Evolutionary conservation across 371 early-diverging fungal genomes (phyloP), one percentile per base, ranked within the genome.

Genomic region (Circinella minor): DNA sequence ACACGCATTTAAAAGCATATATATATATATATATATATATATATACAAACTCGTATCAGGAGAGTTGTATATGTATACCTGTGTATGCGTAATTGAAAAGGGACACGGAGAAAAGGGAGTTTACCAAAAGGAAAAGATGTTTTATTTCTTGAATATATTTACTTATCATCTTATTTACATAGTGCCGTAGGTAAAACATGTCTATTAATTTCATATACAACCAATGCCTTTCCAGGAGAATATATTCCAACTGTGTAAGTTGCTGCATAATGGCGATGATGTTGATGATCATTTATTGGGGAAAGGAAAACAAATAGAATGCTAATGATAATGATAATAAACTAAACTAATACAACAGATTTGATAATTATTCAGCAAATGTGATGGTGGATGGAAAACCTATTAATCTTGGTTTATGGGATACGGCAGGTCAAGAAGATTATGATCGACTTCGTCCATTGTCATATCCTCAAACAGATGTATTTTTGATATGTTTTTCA

Each of bases 361-460:
- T 98, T 80, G 99, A 99, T 79, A 99, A 97, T 87, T 96, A 96
- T 79, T 95, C 95, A 60, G 94, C 93, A 63, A 95, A 95, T 82
- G 93, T 98, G 46, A 90, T 92, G 91, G 93, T 98, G 14, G 98
- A 98, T 81, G 97, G 96, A 68, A 93, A 94, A 81, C 92, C 91
- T 60, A 95, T 98, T 75, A 96, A 95, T 83, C 85, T 99, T 36
- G 97, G 96, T 37, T 90, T 98, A 60, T 99, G 98, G 99, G 99
- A 99, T 91, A 99, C 98, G 14, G 98, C 99, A 65, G 98, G 96
- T 55, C 99, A 99, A 83, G 99, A 99, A 84, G 97, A 97, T 82
- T 98, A 96, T 81, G 98, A 98, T 77, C 93, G 95, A 63, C 88
- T 98, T 66, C 91, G 98, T 39, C 96, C 98, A 49, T 85, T 98